These are phyloP conservation scores for Thermoascus crustaceus DNA, from an alignment of 2,329 filamentous ascomycete genomes.

Conservation along the genomic window DNA sequence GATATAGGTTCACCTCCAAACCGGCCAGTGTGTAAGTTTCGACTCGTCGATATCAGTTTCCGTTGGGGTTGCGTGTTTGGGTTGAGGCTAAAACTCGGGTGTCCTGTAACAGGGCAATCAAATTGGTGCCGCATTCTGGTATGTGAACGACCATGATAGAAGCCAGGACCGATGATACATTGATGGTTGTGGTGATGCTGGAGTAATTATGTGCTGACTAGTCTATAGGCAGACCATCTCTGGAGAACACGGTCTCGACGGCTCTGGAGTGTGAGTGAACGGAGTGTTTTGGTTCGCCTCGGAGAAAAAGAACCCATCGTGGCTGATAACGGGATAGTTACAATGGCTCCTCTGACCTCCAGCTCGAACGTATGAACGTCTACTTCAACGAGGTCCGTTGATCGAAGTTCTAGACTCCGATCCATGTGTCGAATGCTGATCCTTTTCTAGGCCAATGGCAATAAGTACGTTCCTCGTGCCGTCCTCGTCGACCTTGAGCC, in stretches of 20 bases:
- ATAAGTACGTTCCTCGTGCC: constrained; percentile 99
- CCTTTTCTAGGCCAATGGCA: constrained; percentile 66
- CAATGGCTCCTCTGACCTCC: constrained; percentile 96
- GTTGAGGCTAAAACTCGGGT: constrained; percentile 19
- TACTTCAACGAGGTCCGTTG: constrained; percentile 88
- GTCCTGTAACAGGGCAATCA: constrained; percentile 76
- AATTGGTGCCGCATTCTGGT: constrained; percentile 99
- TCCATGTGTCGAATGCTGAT: background rate
- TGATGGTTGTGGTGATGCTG: too few species aligned
- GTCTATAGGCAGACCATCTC: constrained; percentile 65
- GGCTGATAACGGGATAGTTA: constrained; percentile 52
- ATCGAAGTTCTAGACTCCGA: constrained; percentile 1
- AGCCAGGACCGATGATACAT: too few species aligned
- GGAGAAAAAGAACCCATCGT: constrained; percentile 8
- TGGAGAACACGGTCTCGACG: constrained; percentile 93
- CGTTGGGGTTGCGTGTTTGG: constrained; percentile 5
- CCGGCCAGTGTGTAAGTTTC: constrained; percentile 90
- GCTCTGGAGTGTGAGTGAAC: constrained; percentile 77
- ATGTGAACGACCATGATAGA: constrained; percentile 31
- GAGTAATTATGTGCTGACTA: constrained; percentile 42
- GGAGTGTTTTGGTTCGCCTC: constrained; percentile 3
- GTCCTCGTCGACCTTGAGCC: constrained; percentile 99
- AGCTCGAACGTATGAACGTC: constrained; percentile 99
- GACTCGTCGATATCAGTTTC: constrained; percentile 5
- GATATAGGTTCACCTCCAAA: constrained; percentile 94